Evolutionary conservation across 768 basidiomycete species (phyloP).

Genomic region (Tricholoma sp.): DNA sequence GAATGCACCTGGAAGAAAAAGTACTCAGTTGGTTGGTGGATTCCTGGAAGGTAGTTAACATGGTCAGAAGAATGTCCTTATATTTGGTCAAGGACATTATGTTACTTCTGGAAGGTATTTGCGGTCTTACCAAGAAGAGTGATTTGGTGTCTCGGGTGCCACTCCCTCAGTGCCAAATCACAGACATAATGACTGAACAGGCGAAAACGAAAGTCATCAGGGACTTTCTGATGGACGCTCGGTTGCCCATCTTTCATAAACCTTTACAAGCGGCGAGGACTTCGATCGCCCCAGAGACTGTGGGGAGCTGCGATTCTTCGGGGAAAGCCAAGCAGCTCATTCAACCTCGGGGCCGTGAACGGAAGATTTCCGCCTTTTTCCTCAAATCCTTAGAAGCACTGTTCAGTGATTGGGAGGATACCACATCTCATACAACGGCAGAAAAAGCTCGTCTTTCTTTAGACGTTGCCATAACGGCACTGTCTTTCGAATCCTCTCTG

Average conservation of each 20-base stretch:
- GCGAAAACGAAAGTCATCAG: slow-evolving; percentile 53
- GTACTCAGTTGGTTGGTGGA: slow-evolving; percentile 77
- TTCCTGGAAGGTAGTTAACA: slow-evolving; percentile 49
- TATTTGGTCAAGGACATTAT: slow-evolving; percentile 60
- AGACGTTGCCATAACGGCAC: slow-evolving; percentile 61
- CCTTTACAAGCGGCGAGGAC: not conserved
- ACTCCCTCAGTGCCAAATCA: slow-evolving; percentile 68
- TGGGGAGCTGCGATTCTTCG: slow-evolving; percentile 1
- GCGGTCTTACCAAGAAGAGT: slow-evolving; percentile 45
- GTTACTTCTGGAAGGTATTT: slow-evolving; percentile 57
- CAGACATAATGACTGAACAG: slow-evolving; percentile 56
- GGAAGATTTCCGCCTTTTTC: slow-evolving; percentile 58
- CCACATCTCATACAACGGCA: slow-evolving; percentile 40
- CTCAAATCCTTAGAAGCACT: slow-evolving; percentile 56
- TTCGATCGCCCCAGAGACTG: not conserved
- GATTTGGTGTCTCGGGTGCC: slow-evolving; percentile 42
- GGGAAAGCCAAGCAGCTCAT: slow-evolving; percentile 27
- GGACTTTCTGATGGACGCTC: slow-evolving; percentile 66
- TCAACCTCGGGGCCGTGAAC: slow-evolving; percentile 54
- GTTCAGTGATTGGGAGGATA: slow-evolving; percentile 41
- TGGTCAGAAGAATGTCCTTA: slow-evolving; percentile 42
- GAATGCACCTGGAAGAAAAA: slow-evolving; percentile 84
- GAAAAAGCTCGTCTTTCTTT: slow-evolving; percentile 64
- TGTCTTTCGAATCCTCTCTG: slow-evolving; percentile 68
- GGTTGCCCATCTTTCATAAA: slow-evolving; percentile 41